phyloP scores from a whole-genome alignment of 2,329 filamentous ascomycete species.

The Pezicula carpinea region DNA sequence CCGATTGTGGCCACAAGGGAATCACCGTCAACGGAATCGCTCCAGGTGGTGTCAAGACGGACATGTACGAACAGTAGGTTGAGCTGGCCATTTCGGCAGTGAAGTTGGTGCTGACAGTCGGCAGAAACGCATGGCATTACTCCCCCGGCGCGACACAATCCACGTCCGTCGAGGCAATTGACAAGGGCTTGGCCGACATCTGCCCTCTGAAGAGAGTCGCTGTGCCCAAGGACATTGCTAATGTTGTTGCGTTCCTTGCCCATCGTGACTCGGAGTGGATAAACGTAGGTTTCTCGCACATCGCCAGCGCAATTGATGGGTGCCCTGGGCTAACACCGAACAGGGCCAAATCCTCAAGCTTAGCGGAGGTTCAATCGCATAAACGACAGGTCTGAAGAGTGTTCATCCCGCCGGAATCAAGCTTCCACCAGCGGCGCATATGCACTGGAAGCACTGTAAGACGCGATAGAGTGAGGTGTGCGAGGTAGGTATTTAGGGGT shows the following conservation, averaged over 20 bases:
- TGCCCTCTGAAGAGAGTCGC: conserved; percentile 57
- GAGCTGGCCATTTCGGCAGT: neutral
- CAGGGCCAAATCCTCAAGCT: conserved; percentile 22
- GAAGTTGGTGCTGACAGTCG: conserved; percentile 1
- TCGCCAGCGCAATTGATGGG: neutral
- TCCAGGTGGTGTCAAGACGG: conserved; percentile 59
- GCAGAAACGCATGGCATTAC: conserved; percentile 49
- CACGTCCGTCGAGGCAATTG: conserved; percentile 48
- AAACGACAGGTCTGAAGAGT: neutral
- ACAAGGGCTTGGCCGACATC: conserved; percentile 48
- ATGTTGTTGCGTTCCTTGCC: conserved; percentile 34
- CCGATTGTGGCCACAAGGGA: conserved; percentile 56
- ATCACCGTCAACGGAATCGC: conserved; percentile 64
- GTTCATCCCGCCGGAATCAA: too few relatives aligned
- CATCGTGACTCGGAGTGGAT: conserved; percentile 60
- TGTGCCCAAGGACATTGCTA: conserved; percentile 52
- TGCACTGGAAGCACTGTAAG: too few relatives aligned
- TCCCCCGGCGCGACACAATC: conserved; percentile 50
- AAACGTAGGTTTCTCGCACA: conserved; percentile 44
- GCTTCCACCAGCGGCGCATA: too few relatives aligned
- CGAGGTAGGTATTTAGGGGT: too few relatives aligned
- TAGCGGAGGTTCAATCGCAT: conserved; percentile 15
- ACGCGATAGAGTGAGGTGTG: too few relatives aligned
- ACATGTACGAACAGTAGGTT: conserved; percentile 54
- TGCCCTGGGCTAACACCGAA: neutral